These are phyloP conservation scores for Aspergillus tanneri DNA, from an alignment of 2,329 filamentous ascomycete species.

Conservation along the genomic window DNA sequence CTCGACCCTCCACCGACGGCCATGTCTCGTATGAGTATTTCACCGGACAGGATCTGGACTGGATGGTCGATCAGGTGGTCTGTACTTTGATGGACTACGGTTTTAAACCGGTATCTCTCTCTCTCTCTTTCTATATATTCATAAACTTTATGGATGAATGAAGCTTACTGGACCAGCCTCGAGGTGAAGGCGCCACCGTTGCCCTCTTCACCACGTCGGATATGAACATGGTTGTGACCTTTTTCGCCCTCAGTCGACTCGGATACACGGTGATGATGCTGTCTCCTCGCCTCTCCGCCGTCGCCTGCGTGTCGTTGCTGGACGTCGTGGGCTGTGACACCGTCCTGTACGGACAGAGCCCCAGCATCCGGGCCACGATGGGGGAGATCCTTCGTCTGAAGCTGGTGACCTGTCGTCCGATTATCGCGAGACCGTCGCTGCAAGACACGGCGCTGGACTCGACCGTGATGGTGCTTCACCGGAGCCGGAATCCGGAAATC, in stretches of 20 bases:
- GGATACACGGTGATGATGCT: slow-evolving; percentile 47
- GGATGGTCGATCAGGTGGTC: slow-evolving; percentile 42
- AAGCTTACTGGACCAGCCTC: slow-evolving; percentile 16
- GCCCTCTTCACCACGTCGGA: slow-evolving; percentile 45
- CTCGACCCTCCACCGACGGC: slow-evolving; percentile 30
- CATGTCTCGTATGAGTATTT: slow-evolving; percentile 42
- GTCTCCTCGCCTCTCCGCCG: slow-evolving; percentile 44
- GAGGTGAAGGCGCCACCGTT: slow-evolving; percentile 26
- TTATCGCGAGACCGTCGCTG: slow-evolving; percentile 16
- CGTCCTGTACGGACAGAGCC: slow-evolving; percentile 39
- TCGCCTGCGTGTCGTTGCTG: slow-evolving; percentile 44
- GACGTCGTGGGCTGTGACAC: slow-evolving; percentile 35
- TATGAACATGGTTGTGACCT: slow-evolving; percentile 43
- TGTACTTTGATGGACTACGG: slow-evolving; percentile 28
- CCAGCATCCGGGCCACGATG: slow-evolving; percentile 35
- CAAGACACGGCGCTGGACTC: slow-evolving; percentile 13
- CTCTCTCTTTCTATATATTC: not conserved
- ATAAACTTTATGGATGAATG: not conserved
- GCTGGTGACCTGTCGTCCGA: slow-evolving; percentile 26
- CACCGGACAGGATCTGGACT: slow-evolving; percentile 42
- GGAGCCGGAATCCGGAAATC: slow-evolving; percentile 23
- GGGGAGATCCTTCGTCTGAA: slow-evolving; percentile 28
- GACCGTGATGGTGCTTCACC: slow-evolving; percentile 18
- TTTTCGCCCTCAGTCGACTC: slow-evolving; percentile 48
- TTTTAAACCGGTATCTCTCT: slow-evolving; percentile 14